Conservation (phyloP, 2,329 filamentous ascomycete genomes). For the Hymenoscyphus fraxineus region DNA sequence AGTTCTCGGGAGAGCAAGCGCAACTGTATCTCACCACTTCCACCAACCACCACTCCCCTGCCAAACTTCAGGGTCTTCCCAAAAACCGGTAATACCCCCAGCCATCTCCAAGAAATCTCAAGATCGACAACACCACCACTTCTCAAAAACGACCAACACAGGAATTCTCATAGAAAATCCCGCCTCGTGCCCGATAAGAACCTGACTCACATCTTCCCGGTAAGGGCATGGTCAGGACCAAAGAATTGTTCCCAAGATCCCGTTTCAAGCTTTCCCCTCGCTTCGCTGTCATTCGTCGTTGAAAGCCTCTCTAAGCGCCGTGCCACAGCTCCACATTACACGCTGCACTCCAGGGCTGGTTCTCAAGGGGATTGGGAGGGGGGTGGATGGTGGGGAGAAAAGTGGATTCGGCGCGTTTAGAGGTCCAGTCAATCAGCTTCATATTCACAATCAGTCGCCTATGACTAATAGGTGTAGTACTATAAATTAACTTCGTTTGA, state of each 20-base stretch:
- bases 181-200: background rate
- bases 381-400: too few species aligned
- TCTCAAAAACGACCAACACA: background rate
- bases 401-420: background rate
- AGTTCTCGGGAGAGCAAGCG: background rate
- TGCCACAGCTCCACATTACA: slow-evolving; percentile 5
- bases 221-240: background rate
- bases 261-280: slow-evolving; percentile 7
- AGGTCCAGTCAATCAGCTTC: background rate
- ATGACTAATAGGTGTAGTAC: background rate
- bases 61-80: background rate
- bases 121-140: background rate
- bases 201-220: background rate
- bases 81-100: background rate
- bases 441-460: too few species aligned
- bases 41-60: background rate
- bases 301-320: slow-evolving; percentile 1
- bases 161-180: background rate
- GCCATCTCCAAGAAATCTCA: background rate
- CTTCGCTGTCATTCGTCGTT: slow-evolving; percentile 1
- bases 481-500: background rate
- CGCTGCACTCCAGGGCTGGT: background rate
- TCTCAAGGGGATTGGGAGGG: too few species aligned
- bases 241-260: background rate
- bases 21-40: background rate